Conservation (phyloP, 2,329 filamentous ascomycete species). For the Aspergillus caelatus region DNA sequence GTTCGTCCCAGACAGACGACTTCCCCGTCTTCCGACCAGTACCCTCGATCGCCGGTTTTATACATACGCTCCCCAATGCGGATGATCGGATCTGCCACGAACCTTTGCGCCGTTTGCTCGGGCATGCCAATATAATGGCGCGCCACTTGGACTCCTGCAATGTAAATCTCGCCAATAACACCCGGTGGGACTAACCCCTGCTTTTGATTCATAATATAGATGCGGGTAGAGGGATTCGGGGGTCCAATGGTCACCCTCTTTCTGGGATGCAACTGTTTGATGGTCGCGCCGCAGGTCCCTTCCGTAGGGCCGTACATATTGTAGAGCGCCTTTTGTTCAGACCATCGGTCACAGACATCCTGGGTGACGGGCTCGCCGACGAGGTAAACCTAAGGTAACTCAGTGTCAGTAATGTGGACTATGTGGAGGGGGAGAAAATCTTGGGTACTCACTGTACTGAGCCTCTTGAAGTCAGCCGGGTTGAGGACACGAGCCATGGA, state of each 20-base stretch:
- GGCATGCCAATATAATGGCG: conserved; percentile 43
- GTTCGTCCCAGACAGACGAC: conserved; percentile 44
- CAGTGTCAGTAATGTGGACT: background rate
- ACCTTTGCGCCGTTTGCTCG: conserved; percentile 30
- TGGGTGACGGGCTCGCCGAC: conserved; percentile 44
- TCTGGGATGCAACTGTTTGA: conserved; percentile 28
- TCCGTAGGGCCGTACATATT: conserved; percentile 53
- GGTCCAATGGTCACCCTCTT: conserved; percentile 41
- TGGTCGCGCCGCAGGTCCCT: conserved; percentile 42
- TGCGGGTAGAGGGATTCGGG: conserved; percentile 38
- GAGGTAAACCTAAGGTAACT: conserved; percentile 32
- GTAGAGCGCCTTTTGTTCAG: conserved; percentile 28
- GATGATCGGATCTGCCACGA: conserved; percentile 33
- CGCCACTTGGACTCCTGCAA: conserved; percentile 49
- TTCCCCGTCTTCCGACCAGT: conserved; percentile 40
- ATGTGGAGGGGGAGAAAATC: background rate
- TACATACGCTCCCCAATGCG: conserved; percentile 37
- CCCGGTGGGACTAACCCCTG: conserved; percentile 35
- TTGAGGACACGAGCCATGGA: conserved; percentile 39
- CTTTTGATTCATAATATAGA: conserved; percentile 48
- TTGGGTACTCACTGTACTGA: conserved; percentile 21
- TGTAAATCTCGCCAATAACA: conserved; percentile 45
- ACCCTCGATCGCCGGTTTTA: conserved; percentile 43
- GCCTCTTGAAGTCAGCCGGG: conserved; percentile 33
- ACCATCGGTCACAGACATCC: conserved; percentile 37